Evolutionary conservation across 257 asterid species (phyloP), one percentile per base, ranked within the genome.

Genomic region (Scutellaria baicalensis): DNA sequence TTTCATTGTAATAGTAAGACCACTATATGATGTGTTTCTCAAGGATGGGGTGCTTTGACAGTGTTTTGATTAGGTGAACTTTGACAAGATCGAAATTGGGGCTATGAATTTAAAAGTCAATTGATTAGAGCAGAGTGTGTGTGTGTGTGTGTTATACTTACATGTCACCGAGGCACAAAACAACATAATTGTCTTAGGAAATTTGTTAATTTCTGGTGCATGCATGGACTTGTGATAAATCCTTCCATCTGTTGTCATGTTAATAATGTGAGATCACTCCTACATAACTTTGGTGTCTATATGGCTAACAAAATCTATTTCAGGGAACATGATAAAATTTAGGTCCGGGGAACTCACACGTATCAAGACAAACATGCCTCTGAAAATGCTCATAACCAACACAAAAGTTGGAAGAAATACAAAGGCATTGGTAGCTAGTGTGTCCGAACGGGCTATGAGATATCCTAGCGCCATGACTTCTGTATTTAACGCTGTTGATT

Each of bases 301-400:
- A 33, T 27, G 20, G 59, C 74, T 70, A 51, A 77, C 55, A 51
- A 18, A 61, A 17, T 56, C 54, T 74, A 9, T 42, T 69, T 44
- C 95, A 92, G 98, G 99, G 21, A 91, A 93, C 89, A 81, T 89
- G 95, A 91, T 93, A 80, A 91, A 89, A 73, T 93, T 91, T 27
- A 89, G 64, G 75, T 89, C 97, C 0, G 97, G 97, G 7, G 87
- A 87, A 39, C 83, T 93, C 76, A 87, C 95, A 27, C 78, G 92
- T 75, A 77, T 93, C 72, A 91, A 88, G 79, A 86, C 96, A 13
- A 91, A 89, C 52, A 89, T 93, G 99, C 97, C 99, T 13, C 77
- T 93, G 58, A 91, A 93, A 76, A 93, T 93, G 97, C 90, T 93
- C 54, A 84, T 93, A 67, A 93, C 97, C 11, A 93, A 93, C 79